Conservation (phyloP, 257 asterid species). For the Forsythia viridissima region DNA sequence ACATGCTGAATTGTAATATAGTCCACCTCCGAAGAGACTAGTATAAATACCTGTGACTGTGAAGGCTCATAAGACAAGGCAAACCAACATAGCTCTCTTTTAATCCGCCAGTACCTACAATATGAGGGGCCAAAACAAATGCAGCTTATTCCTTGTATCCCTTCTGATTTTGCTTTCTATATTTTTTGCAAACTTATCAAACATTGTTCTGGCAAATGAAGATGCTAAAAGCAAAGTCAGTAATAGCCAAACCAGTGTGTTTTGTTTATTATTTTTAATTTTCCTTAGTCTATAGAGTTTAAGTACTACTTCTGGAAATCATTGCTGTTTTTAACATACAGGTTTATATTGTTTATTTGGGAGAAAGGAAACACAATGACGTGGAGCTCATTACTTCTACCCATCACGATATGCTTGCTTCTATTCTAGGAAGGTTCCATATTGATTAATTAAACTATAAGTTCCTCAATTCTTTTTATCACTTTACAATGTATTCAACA, state of each 20-base stretch:
- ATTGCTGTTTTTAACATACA: constrained; percentile 6
- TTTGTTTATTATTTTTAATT: not conserved
- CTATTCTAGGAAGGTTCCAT: constrained; percentile 45
- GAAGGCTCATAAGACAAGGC: not conserved
- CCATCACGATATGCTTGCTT: constrained; percentile 49
- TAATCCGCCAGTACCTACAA: not conserved
- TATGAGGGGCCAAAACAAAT: not conserved
- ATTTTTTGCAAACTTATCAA: not conserved
- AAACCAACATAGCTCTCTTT: not conserved
- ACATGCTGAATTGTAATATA: no score
- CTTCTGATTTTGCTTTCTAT: not conserved
- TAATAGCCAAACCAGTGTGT: not conserved
- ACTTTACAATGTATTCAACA: not conserved
- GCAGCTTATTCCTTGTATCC: not conserved
- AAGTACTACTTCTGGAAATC: not conserved
- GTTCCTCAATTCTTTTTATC: not conserved
- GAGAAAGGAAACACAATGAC: constrained; percentile 44
- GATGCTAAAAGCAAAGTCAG: not conserved
- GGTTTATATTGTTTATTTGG: constrained; percentile 56
- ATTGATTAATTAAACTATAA: not conserved
- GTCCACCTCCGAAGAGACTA: not conserved
- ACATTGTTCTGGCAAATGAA: not conserved
- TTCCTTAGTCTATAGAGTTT: not conserved
- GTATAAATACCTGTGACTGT: not conserved
- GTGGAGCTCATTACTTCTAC: constrained; percentile 35